Conservation (phyloP, 495 filamentous ascomycete genomes). For the Neurospora cerealis region DNA sequence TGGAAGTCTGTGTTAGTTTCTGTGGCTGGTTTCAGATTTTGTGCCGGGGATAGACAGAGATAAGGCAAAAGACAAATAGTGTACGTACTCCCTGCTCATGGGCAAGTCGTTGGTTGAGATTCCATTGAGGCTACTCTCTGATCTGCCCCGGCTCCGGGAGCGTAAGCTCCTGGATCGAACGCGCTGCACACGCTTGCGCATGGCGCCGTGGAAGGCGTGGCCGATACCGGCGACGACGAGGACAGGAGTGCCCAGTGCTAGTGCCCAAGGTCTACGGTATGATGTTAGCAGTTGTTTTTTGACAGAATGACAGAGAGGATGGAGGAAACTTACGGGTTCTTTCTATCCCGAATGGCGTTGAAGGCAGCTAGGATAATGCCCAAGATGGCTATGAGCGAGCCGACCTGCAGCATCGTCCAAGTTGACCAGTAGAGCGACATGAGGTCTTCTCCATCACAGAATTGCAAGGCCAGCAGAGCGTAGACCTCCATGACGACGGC, state of each 20-base stretch:
- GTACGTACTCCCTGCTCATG: slow-evolving; percentile 23
- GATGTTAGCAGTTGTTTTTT: neutral
- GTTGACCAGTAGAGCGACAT: slow-evolving; percentile 39
- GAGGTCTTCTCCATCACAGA: slow-evolving; percentile 40
- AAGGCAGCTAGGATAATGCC: slow-evolving; percentile 32
- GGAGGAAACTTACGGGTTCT: slow-evolving; percentile 26
- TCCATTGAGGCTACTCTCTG: slow-evolving; percentile 6
- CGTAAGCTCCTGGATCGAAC: slow-evolving; percentile 11
- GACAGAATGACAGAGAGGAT: neutral
- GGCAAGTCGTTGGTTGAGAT: slow-evolving; percentile 8
- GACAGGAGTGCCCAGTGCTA: slow-evolving; percentile 40
- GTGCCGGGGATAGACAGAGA: neutral
- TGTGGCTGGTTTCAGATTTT: neutral
- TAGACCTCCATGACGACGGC: slow-evolving; percentile 33
- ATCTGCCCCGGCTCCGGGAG: slow-evolving; percentile 2
- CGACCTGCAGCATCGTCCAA: slow-evolving; percentile 38
- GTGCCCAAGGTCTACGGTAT: slow-evolving; percentile 28
- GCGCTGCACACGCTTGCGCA: slow-evolving; percentile 17
- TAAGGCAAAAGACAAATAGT: neutral
- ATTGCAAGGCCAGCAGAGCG: slow-evolving; percentile 31
- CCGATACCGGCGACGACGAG: slow-evolving; percentile 36
- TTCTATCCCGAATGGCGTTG: slow-evolving; percentile 26
- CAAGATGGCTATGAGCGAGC: slow-evolving; percentile 37
- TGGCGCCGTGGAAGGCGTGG: slow-evolving; percentile 27
- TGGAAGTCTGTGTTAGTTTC: neutral